Evolutionary conservation across 331 rosid genomes (phyloP).

Genomic region (Quercus phellos): DNA sequence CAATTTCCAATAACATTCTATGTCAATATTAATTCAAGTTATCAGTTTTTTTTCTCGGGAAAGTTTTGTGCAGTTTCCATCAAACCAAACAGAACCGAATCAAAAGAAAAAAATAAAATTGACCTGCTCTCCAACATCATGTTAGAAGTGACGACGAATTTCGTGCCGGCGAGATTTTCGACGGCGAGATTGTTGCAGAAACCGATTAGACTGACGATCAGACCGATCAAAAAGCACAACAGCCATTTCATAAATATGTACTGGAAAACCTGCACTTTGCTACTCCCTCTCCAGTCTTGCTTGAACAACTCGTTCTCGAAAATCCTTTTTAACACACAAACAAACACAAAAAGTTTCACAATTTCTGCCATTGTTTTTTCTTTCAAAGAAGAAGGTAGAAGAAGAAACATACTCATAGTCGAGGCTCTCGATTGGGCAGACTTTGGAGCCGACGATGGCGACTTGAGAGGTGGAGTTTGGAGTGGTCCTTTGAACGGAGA

Average conservation of each 20-base stretch:
- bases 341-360: background rate
- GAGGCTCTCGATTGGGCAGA: slow-evolving; percentile 93
- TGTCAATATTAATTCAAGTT: too few relatives aligned
- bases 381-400: background rate
- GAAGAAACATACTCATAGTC: slow-evolving; percentile 66
- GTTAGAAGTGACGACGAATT: slow-evolving; percentile 83
- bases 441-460: slow-evolving; percentile 87
- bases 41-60: background rate
- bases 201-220: slow-evolving; percentile 61
- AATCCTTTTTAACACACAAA: slow-evolving; percentile 30
- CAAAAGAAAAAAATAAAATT: background rate
- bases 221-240: slow-evolving; percentile 59
- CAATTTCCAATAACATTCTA: too few relatives aligned
- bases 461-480: slow-evolving; percentile 74
- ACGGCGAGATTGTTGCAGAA: slow-evolving; percentile 85
- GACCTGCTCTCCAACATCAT: slow-evolving; percentile 80
- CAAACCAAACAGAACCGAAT: background rate
- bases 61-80: slow-evolving; percentile 5
- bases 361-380: background rate
- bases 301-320: slow-evolving; percentile 76
- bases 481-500: slow-evolving; percentile 40
- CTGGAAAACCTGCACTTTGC: slow-evolving; percentile 49
- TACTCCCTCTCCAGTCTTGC: slow-evolving; percentile 92
- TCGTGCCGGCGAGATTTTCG: slow-evolving; percentile 86
- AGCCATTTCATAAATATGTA: slow-evolving; percentile 75